These are phyloP conservation scores for Adansonia madagascariensis DNA, from an alignment of 441 rosid genomes.

Conservation along the genomic window DNA sequence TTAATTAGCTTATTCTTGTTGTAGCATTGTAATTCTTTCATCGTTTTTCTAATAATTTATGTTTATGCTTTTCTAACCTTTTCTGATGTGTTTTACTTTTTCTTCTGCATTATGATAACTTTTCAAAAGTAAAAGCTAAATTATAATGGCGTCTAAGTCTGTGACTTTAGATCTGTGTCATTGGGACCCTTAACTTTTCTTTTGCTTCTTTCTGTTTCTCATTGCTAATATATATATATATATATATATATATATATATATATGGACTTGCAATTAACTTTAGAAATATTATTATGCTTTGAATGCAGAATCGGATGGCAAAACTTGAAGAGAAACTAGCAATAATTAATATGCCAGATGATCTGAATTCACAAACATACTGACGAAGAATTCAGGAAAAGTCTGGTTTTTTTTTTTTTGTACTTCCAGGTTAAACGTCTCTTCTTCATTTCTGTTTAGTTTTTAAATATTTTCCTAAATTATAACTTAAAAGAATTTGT, in stretches of 20 bases:
- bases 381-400: constrained; percentile 5
- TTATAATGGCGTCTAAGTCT: neutral
- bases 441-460: neutral
- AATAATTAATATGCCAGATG: constrained; percentile 39
- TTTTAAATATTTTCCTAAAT: neutral
- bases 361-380: constrained; percentile 4
- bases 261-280: constrained; percentile 12
- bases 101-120: neutral
- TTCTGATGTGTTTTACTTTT: neutral
- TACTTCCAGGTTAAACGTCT: constrained; percentile 21
- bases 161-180: neutral
- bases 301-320: constrained; percentile 57
- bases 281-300: neutral
- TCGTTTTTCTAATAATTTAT: neutral
- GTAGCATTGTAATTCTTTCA: no score
- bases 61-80: neutral
- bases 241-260: neutral
- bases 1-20: neutral
- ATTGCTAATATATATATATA: neutral
- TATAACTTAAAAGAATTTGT: neutral
- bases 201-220: neutral
- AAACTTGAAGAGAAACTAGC: constrained; percentile 55
- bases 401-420: neutral
- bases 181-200: neutral
- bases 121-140: neutral